A percentile compares a stretch with the other conserved stretches of the same genome.
These are phyloP conservation scores for Boletales sp. DNA, from an alignment of 768 basidiomycete genomes.

Conservation along the genomic window DNA sequence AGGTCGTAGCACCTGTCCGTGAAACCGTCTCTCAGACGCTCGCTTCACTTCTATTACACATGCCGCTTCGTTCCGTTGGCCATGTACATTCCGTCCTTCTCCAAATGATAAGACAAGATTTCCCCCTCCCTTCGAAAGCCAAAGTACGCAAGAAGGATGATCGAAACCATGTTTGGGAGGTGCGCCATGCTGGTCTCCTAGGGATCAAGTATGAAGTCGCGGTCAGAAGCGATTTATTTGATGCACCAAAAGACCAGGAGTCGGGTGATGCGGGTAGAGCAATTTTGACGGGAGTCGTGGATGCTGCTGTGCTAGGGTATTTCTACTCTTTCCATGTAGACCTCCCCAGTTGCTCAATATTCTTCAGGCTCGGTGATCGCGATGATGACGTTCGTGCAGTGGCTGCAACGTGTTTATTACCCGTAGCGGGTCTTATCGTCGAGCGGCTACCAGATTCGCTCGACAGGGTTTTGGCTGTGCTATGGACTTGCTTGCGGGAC, in stretches of 20 bases:
- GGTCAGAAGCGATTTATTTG: constrained; percentile 80
- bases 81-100: constrained; percentile 82
- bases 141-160: constrained; percentile 32
- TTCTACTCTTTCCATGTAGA: not conserved
- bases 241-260: constrained; percentile 33
- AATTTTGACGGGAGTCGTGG: constrained; percentile 78
- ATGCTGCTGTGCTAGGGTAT: constrained; percentile 88
- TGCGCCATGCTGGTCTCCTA: constrained; percentile 94
- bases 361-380: constrained; percentile 69
- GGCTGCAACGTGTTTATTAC: constrained; percentile 86
- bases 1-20: constrained; percentile 93
- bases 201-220: constrained; percentile 99
- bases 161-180: constrained; percentile 83
- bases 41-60: constrained; percentile 82
- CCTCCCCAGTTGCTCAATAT: constrained; percentile 7
- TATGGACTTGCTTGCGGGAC: constrained; percentile 87
- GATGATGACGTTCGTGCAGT: constrained; percentile 98
- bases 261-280: constrained; percentile 43
- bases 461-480: constrained; percentile 68
- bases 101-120: constrained; percentile 92
- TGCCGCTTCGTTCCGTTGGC: constrained; percentile 74
- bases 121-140: constrained; percentile 42
- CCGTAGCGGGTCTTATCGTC: constrained; percentile 82
- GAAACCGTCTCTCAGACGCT: constrained; percentile 95
- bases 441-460: constrained; percentile 69